phyloP scores from a whole-genome alignment of 2,329 filamentous ascomycete genomes.

The Sporothrix protearum region DNA sequence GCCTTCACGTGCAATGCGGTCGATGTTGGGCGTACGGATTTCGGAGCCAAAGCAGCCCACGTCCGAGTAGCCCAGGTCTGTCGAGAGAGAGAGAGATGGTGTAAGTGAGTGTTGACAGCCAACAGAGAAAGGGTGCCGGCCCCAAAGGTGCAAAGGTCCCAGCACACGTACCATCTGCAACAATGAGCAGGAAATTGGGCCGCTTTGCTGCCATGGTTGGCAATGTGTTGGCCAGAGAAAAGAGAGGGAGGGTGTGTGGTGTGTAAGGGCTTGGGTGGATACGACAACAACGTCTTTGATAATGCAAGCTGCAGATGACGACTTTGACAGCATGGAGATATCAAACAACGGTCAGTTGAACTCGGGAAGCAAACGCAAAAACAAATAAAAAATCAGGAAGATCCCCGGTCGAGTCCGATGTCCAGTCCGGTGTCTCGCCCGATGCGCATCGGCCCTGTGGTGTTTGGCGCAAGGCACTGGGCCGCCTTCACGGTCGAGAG shows the following conservation, averaged over 20 bases:
- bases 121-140: not conserved
- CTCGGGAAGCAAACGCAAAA: too few species aligned
- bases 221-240: not conserved
- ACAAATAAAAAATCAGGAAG: too few species aligned
- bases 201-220: conserved; percentile 1
- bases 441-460: not conserved
- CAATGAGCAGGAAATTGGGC: conserved; percentile 11
- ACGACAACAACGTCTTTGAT: not conserved
- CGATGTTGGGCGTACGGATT: conserved; percentile 9
- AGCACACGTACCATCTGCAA: conserved; percentile 4
- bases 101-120: not conserved
- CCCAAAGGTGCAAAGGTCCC: not conserved
- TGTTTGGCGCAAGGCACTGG: not conserved
- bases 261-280: not conserved
- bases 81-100: not conserved
- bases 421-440: not conserved
- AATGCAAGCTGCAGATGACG: not conserved
- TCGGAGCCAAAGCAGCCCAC: conserved; percentile 12
- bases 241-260: not conserved
- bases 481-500: not conserved
- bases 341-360: not conserved
- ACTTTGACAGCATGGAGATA: not conserved
- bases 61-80: conserved; percentile 6
- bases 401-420: not conserved
- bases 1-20: not conserved